These are phyloP conservation scores for Rhizopogon vesiculosus DNA, from an alignment of 768 basidiomycete genomes.

Conservation along the genomic window DNA sequence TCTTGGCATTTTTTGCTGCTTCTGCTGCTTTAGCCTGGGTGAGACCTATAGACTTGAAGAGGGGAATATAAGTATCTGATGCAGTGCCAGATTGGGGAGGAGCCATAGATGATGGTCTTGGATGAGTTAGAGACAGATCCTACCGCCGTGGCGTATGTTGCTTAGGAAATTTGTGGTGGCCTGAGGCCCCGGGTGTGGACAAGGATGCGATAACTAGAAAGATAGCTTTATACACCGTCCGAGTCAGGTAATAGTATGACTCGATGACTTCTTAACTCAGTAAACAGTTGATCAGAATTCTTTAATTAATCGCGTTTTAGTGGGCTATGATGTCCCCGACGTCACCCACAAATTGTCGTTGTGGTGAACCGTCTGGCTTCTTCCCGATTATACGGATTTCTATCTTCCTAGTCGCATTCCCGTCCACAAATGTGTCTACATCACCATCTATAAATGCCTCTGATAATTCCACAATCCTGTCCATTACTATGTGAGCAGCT, in stretches of 20 bases:
- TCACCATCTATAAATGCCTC: constrained; percentile 19
- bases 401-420: constrained; percentile 14
- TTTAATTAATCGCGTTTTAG: constrained; percentile 3
- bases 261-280: constrained; percentile 12
- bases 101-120: neutral
- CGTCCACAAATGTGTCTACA: neutral
- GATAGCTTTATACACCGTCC: no score
- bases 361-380: constrained; percentile 19
- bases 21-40: constrained; percentile 75
- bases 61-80: constrained; percentile 15
- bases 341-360: constrained; percentile 16
- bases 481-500: constrained; percentile 14
- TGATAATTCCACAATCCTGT: constrained; percentile 17
- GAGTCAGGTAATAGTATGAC: neutral
- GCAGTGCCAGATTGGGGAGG: neutral
- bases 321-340: constrained; percentile 19
- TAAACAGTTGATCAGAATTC: no score
- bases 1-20: constrained; percentile 76
- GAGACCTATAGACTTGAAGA: constrained; percentile 78
- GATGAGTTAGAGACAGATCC: neutral
- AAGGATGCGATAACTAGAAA: neutral
- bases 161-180: neutral
- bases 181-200: neutral
- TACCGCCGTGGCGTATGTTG: no score
- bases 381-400: constrained; percentile 16